A percentile compares a stretch with the other conserved stretches of the same genome.
Evolutionary conservation across 495 filamentous ascomycete genomes (phyloP).

Genomic region (Hapsidospora chrysogenum): DNA sequence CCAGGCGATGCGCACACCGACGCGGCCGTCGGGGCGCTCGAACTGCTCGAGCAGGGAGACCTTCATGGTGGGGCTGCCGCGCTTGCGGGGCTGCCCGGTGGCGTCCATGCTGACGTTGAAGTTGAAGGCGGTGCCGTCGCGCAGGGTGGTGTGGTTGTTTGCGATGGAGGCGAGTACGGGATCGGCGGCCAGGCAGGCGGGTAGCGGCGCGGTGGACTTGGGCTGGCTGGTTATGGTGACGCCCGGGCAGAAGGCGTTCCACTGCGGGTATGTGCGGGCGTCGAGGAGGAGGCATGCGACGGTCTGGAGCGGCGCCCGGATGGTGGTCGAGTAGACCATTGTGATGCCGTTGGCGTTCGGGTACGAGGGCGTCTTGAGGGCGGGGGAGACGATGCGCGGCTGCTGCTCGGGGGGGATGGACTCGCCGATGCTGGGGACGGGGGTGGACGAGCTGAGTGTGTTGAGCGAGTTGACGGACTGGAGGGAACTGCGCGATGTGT

Average conservation of each 20-base stretch:
- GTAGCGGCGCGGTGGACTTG: background rate
- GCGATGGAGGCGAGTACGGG: background rate
- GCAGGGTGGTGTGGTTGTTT: constrained; percentile 5
- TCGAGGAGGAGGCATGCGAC: constrained; percentile 13
- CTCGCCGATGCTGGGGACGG: background rate
- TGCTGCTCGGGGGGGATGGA: background rate
- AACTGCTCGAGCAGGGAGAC: constrained; percentile 16
- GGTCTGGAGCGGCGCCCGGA: constrained; percentile 11
- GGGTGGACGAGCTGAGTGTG: background rate
- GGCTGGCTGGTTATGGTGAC: constrained; percentile 8
- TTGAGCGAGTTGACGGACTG: too few relatives aligned
- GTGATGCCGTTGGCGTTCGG: constrained; percentile 13
- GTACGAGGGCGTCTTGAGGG: constrained; percentile 13
- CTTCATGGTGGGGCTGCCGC: constrained; percentile 7
- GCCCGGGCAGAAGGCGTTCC: constrained; percentile 18
- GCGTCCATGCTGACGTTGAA: constrained; percentile 16
- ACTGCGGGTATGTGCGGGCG: constrained; percentile 11
- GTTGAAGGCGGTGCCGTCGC: constrained; percentile 12
- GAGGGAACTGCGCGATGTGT: too few relatives aligned
- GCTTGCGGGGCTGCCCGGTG: background rate
- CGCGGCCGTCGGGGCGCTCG: constrained; percentile 2
- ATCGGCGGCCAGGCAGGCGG: background rate
- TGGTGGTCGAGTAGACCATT: constrained; percentile 11
- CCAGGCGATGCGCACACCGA: constrained; percentile 14
- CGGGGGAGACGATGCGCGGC: background rate